Base-by-base conservation (phyloP, 805 yeast genomes). In the Ogataea minuta region DNA sequence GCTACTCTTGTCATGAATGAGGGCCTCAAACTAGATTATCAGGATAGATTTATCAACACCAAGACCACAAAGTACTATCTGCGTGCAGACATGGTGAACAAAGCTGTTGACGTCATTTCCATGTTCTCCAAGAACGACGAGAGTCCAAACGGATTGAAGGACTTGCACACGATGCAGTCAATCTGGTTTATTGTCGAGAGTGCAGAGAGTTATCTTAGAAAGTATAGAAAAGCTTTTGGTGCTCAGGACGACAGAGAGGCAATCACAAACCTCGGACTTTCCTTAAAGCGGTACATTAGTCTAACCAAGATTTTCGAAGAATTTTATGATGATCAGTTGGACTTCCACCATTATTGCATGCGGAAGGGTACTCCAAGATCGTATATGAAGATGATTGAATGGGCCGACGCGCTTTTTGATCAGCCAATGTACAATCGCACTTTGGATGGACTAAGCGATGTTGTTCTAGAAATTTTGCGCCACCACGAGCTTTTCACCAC, bases 311-410 rank as follows among this genome's bases (percentile, higher is more conserved):
- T 84, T 21, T 89, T 79, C 62, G 72, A 77, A 30, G 84, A 79
- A 37, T 89, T 79, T 63, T 76, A 70, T 56, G 77, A 76, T 46
- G 99, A 93, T 57, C 97, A 93, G 66, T 73, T 84, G 48, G 99
- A 93, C 60, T 93, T 91, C 81, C 98, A 93, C 60, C 81, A 85
- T 31, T 93, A 87, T 60, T 84, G 95, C 58, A 77, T 86, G 72
- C 77, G 96, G 63, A 79, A 84, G 52, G 98, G 97, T 15, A 87
- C 97, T 6, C 81, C 91, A 17, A 75, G 95, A 48, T 81, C 91
- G 7, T 93, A 91, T 57, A 51, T 85, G 20, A 81, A 79, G 13
- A 77, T 86, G 76, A 50, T 90, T 35, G 62, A 69, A 34, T 93
- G 98, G 98, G 95, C 81, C 41, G 95, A 90, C 59, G 59, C 65